These are phyloP conservation scores for Zygosaccharomyces siamensis DNA, from an alignment of 805 yeast genomes.

Conservation along the genomic window DNA sequence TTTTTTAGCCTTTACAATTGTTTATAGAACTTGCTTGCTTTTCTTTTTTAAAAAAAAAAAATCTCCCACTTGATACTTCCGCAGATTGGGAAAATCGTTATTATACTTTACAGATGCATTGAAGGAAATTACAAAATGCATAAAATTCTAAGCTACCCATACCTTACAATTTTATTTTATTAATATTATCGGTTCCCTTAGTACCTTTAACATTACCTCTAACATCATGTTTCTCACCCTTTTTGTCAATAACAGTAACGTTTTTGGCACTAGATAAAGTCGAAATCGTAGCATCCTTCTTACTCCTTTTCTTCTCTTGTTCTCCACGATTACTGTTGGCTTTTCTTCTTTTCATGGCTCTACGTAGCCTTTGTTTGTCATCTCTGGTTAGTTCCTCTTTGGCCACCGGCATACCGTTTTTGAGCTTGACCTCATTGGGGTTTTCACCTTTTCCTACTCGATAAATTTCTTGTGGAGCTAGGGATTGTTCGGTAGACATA, in stretches of 20 bases:
- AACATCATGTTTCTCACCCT: slow-evolving; percentile 70
- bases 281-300: slow-evolving; percentile 59
- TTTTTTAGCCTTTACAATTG: not conserved
- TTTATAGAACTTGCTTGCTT: not conserved
- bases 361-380: slow-evolving; percentile 80
- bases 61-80: no score
- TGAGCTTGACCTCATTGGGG: slow-evolving; percentile 60
- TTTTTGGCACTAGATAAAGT: slow-evolving; percentile 69
- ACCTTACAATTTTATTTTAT: slow-evolving; percentile 6
- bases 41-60: no score
- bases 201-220: slow-evolving; percentile 57
- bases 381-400: slow-evolving; percentile 78
- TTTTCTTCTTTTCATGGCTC: slow-evolving; percentile 80
- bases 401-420: slow-evolving; percentile 74
- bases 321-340: slow-evolving; percentile 43
- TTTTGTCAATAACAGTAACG: slow-evolving; percentile 69
- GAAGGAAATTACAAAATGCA: not conserved
- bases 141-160: no score
- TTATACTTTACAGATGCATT: not conserved
- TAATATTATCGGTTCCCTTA: slow-evolving; percentile 5
- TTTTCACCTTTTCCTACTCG: slow-evolving; percentile 44
- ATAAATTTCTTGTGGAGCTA: slow-evolving; percentile 95
- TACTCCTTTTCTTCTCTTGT: slow-evolving; percentile 43
- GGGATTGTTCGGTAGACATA: slow-evolving; percentile 60
- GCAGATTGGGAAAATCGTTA: not conserved